Conservation (phyloP, 768 basidiomycete genomes). For the Termitomyces sp. region DNA sequence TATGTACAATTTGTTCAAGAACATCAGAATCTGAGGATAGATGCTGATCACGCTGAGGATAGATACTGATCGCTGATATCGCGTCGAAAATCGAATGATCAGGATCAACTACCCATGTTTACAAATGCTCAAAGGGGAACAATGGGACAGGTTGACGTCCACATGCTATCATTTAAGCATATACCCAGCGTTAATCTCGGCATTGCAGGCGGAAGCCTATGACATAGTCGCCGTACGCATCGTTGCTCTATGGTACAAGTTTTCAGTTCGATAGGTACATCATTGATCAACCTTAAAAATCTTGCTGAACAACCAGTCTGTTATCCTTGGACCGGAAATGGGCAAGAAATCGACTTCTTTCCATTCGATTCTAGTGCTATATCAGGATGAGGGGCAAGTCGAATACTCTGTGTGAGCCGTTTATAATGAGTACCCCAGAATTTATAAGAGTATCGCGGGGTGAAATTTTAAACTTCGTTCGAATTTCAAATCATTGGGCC, state of each 20-base stretch:
- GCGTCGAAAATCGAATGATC: neutral
- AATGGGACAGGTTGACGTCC: neutral
- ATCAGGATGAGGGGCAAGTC: neutral
- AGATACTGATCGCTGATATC: neutral
- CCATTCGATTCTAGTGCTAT: neutral
- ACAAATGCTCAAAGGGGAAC: neutral
- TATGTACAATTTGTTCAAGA: neutral
- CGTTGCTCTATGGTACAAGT: neutral
- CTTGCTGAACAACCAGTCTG: neutral
- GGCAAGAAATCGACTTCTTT: neutral
- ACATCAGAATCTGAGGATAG: neutral
- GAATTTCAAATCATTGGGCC: neutral
- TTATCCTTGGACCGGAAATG: neutral
- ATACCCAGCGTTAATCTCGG: neutral
- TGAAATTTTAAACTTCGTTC: neutral
- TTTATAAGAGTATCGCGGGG: neutral
- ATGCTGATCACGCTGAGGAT: neutral
- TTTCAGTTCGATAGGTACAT: neutral
- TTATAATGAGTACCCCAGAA: neutral
- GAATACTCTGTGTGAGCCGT: neutral
- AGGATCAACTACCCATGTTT: neutral
- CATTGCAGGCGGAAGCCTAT: neutral
- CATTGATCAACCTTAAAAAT: neutral
- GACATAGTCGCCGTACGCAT: neutral
- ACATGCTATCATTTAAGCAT: neutral